These are phyloP conservation scores for Austroboletus niveus DNA, from an alignment of 1,284 basidiomycete species.

Conservation along the genomic window DNA sequence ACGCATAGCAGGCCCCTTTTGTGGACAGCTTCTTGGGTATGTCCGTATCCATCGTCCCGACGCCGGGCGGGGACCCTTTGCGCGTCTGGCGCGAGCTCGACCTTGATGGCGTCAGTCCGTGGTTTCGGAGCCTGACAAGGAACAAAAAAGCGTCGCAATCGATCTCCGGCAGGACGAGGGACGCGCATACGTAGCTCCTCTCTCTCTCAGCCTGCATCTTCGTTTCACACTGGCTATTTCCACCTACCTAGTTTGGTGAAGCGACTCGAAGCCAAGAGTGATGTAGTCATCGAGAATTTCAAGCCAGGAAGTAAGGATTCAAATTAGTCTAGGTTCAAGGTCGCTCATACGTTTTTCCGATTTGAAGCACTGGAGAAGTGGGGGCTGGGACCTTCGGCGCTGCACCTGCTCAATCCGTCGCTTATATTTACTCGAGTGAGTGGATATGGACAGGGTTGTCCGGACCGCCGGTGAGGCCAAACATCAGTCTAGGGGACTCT, in stretches of 20 bases:
- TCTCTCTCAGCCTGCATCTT: neutral
- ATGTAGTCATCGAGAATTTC: conserved; percentile 70
- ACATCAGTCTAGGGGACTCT: conserved; percentile 69
- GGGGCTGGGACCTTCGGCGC: conserved; percentile 54
- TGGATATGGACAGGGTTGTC: conserved; percentile 63
- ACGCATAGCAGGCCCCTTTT: conserved; percentile 74
- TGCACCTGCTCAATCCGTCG: conserved; percentile 57
- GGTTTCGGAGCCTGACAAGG: too few relatives aligned
- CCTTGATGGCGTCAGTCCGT: too few relatives aligned
- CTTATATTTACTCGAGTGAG: conserved; percentile 73
- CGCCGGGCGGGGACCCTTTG: neutral
- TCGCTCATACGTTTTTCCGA: neutral
- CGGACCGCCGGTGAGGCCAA: conserved; percentile 65
- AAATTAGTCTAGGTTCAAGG: neutral
- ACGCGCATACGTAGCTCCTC: conserved; percentile 1
- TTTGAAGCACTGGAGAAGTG: conserved; percentile 63
- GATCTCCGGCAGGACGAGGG: conserved; percentile 11
- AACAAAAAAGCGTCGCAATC: too few relatives aligned
- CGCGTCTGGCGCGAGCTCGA: too few relatives aligned
- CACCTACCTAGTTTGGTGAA: conserved; percentile 53
- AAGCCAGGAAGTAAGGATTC: conserved; percentile 58
- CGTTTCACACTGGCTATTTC: neutral
- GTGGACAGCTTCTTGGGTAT: conserved; percentile 66
- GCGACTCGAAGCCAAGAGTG: conserved; percentile 55
- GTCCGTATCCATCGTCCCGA: neutral